Conservation (phyloP, 169 alveolate species). For the Cryptosporidium parvum region DNA sequence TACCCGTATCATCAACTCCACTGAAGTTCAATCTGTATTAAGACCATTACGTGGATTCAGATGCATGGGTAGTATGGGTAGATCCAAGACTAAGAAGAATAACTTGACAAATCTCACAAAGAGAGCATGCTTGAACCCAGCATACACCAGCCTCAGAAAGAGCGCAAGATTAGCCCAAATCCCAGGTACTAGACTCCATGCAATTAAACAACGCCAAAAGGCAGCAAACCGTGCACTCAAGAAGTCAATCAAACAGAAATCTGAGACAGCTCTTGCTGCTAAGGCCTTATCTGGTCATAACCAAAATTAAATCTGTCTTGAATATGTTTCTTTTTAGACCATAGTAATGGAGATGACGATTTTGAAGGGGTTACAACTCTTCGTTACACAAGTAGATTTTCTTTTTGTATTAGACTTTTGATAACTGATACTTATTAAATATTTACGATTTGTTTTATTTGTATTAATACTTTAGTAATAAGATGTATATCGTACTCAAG, state of each 20-base stretch:
- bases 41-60: slow-evolving; percentile 80
- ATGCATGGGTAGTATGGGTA: not conserved
- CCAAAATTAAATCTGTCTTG: slow-evolving; percentile 51
- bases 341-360: not conserved
- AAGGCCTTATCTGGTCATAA: slow-evolving; percentile 70
- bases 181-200: slow-evolving; percentile 75
- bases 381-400: not conserved
- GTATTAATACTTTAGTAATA: not conserved
- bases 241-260: slow-evolving; percentile 68
- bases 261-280: slow-evolving; percentile 69
- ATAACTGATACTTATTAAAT: slow-evolving; percentile 5
- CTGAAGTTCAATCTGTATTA: slow-evolving; percentile 94
- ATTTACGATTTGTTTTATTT: not conserved
- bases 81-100: slow-evolving; percentile 62
- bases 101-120: slow-evolving; percentile 40
- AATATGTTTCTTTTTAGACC: too few relatives aligned
- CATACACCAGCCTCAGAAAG: slow-evolving; percentile 73
- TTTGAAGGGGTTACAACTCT: not conserved
- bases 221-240: slow-evolving; percentile 73
- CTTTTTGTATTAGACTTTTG: slow-evolving; percentile 25
- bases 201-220: slow-evolving; percentile 59
- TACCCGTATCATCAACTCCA: slow-evolving; percentile 95
- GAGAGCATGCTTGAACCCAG: slow-evolving; percentile 73
- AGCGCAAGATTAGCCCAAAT: slow-evolving; percentile 70
- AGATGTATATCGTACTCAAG: too few relatives aligned